These are phyloP conservation scores for Pythium scleroteichum DNA, from an alignment of 352 stramenopile species.

Conservation along the genomic window DNA sequence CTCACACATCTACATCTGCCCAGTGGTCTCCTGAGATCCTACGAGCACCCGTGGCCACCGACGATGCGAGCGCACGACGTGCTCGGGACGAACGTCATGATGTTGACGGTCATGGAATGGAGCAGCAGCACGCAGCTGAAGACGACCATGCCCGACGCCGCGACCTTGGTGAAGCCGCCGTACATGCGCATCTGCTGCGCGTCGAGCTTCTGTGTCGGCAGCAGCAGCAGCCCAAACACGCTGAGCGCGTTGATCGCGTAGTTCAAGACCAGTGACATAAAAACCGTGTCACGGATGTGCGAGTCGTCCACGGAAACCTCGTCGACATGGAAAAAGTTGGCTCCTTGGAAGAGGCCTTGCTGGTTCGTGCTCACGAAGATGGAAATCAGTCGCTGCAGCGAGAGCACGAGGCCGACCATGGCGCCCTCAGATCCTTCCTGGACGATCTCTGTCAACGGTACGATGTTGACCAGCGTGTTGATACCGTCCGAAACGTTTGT, in stretches of 20 bases:
- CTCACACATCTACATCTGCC: neutral
- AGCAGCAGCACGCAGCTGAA: conserved; percentile 61
- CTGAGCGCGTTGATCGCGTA: conserved; percentile 40
- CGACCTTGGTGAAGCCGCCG: conserved; percentile 36
- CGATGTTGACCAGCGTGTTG: conserved; percentile 26
- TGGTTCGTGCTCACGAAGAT: conserved; percentile 37
- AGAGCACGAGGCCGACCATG: conserved; percentile 28
- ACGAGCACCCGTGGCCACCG: conserved; percentile 19
- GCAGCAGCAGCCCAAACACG: conserved; percentile 35
- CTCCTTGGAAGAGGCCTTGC: conserved; percentile 28
- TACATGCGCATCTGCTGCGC: conserved; percentile 36
- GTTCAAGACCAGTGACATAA: conserved; percentile 30
- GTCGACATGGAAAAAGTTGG: conserved; percentile 22
- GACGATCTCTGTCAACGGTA: conserved; percentile 37
- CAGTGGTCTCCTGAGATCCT: neutral
- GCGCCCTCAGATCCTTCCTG: conserved; percentile 31
- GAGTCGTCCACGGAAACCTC: conserved; percentile 25
- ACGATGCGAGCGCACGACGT: conserved; percentile 14
- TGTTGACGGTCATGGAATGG: conserved; percentile 51
- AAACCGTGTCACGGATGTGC: conserved; percentile 23
- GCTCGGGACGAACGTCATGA: conserved; percentile 30
- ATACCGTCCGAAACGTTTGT: conserved; percentile 34
- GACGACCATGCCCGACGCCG: conserved; percentile 48
- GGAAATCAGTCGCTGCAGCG: conserved; percentile 28
- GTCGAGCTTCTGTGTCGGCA: conserved; percentile 33